phyloP scores from a whole-genome alignment of 73 alveolate genomes.

The Tetrahymena borealis region DNA sequence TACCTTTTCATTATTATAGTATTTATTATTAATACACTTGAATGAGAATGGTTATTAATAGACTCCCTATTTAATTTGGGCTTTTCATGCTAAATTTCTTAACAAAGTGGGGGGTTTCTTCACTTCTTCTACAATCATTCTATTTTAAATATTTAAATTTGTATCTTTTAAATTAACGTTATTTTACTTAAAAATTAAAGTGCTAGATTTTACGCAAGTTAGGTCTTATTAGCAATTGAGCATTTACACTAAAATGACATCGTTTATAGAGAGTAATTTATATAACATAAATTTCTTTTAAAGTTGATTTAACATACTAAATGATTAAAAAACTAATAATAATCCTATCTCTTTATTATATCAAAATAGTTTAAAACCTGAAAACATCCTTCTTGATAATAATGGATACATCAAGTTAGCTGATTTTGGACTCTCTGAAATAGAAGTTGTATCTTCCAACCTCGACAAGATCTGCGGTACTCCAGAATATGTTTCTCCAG shows the following conservation, averaged over 20 bases:
- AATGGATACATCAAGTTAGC: slow-evolving; percentile 27
- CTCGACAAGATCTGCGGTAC: slow-evolving; percentile 69
- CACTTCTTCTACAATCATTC: neutral
- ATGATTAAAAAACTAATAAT: neutral
- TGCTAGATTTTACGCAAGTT: slow-evolving; percentile 47
- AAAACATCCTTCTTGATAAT: slow-evolving; percentile 31
- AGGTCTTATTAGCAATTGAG: slow-evolving; percentile 41
- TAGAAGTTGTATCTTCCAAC: slow-evolving; percentile 19
- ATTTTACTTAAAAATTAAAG: neutral
- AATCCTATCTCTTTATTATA: neutral
- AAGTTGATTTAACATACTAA: neutral
- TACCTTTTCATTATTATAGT: no score
- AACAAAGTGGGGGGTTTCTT: neutral
- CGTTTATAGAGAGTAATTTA: slow-evolving; percentile 34
- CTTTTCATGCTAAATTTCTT: no score
- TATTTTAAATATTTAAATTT: neutral
- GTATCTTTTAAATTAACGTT: neutral
- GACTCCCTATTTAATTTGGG: no score
- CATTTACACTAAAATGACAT: slow-evolving; percentile 36
- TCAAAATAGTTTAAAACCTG: slow-evolving; percentile 18
- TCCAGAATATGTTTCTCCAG: slow-evolving; percentile 95
- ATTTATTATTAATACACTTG: no score
- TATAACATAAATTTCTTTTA: neutral
- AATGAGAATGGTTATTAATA: no score
- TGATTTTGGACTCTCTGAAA: slow-evolving; percentile 33